Evolutionary conservation across 1,284 basidiomycete genomes (phyloP), one percentile per base, ranked within the genome.

Genomic region (Moesziomyces parantarcticus): DNA sequence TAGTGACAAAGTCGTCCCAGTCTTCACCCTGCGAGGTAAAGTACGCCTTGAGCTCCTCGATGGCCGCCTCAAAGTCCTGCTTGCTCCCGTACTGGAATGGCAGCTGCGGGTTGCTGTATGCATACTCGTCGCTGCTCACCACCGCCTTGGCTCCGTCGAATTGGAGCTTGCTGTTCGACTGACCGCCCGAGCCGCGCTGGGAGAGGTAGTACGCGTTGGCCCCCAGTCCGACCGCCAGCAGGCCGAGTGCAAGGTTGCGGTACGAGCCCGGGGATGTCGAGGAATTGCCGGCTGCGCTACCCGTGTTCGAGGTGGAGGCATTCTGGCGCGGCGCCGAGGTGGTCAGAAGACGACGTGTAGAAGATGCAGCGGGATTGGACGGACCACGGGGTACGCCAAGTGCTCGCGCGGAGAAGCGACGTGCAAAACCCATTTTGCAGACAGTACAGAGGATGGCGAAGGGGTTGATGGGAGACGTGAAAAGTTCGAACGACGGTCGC

Each of bases 21-120:
- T 29, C n/a, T 25, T 64, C 65, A 42, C 69, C 69, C 34, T 68
- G 65, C 1, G 65, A 58, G 1, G 65, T 62, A 25, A 76, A 76
- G 55, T 76, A 76, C 18, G 54, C 26, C 42, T 74, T 76, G 57
- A 76, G 58, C 55, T 76, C 74, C 20, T 54, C 58, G 44, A 76
- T 74, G 18, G 70, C 74, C n/a, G 22, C 22, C 25, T 66, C 49
- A 23, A 76, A 73, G 42, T 76, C 70, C 13, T 48, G 26, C 44
- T 59, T 58, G 42, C 34, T 66, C 14, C 74, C 74, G 41, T 76
- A 76, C 44, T 49, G 25, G 47, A 65, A 69, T 10, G 64, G 65
- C 3, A 72, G 65, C n/a, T 54, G 54, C 3, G 67, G 69, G 16
- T 56, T 36, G 54, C n/a, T 21, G 50, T 59, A 74, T 1, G 48